Percentiles rank a stretch among this genome's conserved stretches.
Conservation (phyloP, 768 basidiomycete species). For the Lepiota brunneoincarnata region DNA sequence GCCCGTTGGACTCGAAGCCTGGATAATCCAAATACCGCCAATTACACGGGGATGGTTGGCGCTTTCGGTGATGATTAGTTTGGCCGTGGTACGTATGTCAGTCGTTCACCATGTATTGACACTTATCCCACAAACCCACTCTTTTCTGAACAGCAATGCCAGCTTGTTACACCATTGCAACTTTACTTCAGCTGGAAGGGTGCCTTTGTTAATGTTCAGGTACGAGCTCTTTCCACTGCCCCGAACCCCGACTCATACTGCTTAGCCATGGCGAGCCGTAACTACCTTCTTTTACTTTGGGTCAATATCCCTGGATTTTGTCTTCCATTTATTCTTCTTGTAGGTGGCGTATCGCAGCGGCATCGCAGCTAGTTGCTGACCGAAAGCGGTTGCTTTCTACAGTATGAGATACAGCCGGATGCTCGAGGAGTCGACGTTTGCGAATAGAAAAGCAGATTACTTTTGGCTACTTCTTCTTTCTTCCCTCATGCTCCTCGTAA, state of each 20-base stretch:
- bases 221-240: slow-evolving; percentile 17
- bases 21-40: slow-evolving; percentile 90
- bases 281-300: slow-evolving; percentile 98
- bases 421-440: slow-evolving; percentile 95
- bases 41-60: slow-evolving; percentile 86
- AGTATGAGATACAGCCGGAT: slow-evolving; percentile 97
- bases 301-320: slow-evolving; percentile 86
- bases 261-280: slow-evolving; percentile 79
- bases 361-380: not conserved
- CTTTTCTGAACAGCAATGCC: slow-evolving; percentile 69
- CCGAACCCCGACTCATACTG: slow-evolving; percentile 10
- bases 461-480: slow-evolving; percentile 91
- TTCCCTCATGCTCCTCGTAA: slow-evolving; percentile 80
- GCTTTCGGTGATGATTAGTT: slow-evolving; percentile 73
- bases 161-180: slow-evolving; percentile 86
- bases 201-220: slow-evolving; percentile 80
- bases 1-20: slow-evolving; percentile 86
- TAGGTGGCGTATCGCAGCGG: slow-evolving; percentile 37
- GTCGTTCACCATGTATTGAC: not conserved
- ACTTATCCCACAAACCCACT: not conserved
- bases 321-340: slow-evolving; percentile 99
- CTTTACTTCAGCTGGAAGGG: slow-evolving; percentile 91
- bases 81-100: slow-evolving; percentile 75
- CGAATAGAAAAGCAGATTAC: slow-evolving; percentile 89
- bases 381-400: not conserved